Conservation (phyloP, 2,329 filamentous ascomycete species). For the Hirsutella minnesotensis region DNA sequence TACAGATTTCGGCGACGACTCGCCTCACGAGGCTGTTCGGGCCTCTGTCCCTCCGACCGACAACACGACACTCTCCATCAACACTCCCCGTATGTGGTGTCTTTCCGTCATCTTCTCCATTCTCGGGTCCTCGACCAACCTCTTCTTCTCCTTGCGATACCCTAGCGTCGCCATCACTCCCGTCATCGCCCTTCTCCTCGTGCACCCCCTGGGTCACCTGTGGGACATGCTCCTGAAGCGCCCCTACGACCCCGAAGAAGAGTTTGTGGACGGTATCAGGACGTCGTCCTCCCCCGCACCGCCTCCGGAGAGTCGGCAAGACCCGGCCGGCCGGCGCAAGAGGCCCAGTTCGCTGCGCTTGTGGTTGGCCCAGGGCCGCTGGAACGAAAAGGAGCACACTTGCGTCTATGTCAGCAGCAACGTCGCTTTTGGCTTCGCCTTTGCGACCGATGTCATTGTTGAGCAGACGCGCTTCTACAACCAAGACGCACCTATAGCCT, state of each 20-base stretch:
- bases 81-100: constrained; percentile 79
- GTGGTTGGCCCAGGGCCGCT: constrained; percentile 68
- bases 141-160: constrained; percentile 85
- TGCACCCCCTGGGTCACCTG: constrained; percentile 69
- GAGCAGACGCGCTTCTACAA: constrained; percentile 85
- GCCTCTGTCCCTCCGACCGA: constrained; percentile 69
- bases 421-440: constrained; percentile 80
- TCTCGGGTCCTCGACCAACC: constrained; percentile 70
- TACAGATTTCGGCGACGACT: constrained; percentile 56
- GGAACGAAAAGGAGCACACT: constrained; percentile 84
- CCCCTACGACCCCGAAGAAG: constrained; percentile 35
- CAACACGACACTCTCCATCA: constrained; percentile 67
- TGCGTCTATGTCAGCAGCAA: constrained; percentile 87
- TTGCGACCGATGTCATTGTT: constrained; percentile 81
- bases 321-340: constrained; percentile 9
- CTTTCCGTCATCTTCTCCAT: constrained; percentile 71
- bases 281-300: constrained; percentile 9
- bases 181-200: constrained; percentile 74
- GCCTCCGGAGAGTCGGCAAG: constrained; percentile 2
- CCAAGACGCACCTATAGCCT: constrained; percentile 62
- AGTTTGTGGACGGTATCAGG: constrained; percentile 36
- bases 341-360: constrained; percentile 40
- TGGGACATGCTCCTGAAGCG: constrained; percentile 68
- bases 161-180: constrained; percentile 83
- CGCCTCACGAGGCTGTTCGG: constrained; percentile 66